Base-by-base conservation (phyloP, 192 early-diverging fungal genomes). In the Jimgerdemannia flammicorona region DNA sequence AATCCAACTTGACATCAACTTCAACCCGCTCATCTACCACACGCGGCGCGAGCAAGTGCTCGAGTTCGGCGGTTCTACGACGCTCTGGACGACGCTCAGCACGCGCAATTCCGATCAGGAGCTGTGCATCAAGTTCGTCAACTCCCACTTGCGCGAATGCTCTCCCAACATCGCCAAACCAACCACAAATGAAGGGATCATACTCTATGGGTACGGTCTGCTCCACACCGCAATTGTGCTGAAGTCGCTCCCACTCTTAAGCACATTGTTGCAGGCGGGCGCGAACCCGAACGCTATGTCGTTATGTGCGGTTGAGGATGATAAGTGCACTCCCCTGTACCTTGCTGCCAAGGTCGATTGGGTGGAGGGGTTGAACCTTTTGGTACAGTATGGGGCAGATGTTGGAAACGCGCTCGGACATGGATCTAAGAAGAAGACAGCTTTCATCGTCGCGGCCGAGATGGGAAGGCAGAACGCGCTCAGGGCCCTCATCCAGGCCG, bases 251-350 rank as follows among this genome's bases (percentile, higher is more conserved):
- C 8, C 43, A 11, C 73, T 75, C 3, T 44, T 83, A 18, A 73
- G 79, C n/a, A 3, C 79, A 3, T 59, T 83, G n/a, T 66, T 83
- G n/a, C 69, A 74, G 18, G 72, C 79, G 44, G 81, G 81, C 9
- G 81, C 81, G 3, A 83, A 83, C 70, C 78, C 81, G 7, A 76
- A 79, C 73, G 81, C 78, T 0, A 74, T 75, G 67, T 74, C 78
- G 3, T 64, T 83, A 0, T 71, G 69, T 42, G 64, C 66, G 3
- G 14, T 40, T 3, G 78, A 79, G 42, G 81, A 79, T 44, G 81
- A 83, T 17, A 79, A 79, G 64, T 59, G 76, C 4, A 72, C 78
- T n/a, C 78, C 81, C 8, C 70, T 75, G 44, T 83, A 83, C 67
- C 69, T 83, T 40, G 81, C 81, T 3, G 75, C 78, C 19, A 75